Conservation (phyloP, 768 basidiomycete genomes). For the Cubamyces sp. region DNA sequence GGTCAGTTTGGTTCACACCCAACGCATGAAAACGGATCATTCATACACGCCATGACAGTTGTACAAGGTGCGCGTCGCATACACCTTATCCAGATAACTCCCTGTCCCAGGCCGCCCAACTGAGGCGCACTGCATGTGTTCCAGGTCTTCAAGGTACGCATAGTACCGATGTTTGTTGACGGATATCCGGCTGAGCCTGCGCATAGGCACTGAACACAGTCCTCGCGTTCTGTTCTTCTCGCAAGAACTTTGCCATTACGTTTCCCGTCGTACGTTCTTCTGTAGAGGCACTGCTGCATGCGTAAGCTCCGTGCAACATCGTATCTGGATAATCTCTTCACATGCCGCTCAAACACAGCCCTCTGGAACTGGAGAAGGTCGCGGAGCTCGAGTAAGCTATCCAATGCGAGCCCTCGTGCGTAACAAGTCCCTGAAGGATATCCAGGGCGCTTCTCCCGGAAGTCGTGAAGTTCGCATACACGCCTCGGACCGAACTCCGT, state of each 20-base stretch:
- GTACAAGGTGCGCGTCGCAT: constrained; percentile 53
- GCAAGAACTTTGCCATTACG: constrained; percentile 79
- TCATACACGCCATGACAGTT: constrained; percentile 37
- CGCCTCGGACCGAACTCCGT: constrained; percentile 62
- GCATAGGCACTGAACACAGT: constrained; percentile 85
- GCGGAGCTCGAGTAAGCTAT: constrained; percentile 77
- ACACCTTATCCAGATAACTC: neutral
- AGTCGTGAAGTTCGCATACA: constrained; percentile 81
- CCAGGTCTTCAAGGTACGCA: constrained; percentile 50
- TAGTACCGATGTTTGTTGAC: neutral
- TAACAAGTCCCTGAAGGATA: neutral
- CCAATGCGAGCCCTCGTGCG: neutral
- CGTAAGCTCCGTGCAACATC: constrained; percentile 46
- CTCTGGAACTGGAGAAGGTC: constrained; percentile 75
- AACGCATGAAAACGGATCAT: neutral
- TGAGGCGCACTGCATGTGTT: constrained; percentile 25
- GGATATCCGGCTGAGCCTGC: neutral
- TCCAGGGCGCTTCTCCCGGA: constrained; percentile 79
- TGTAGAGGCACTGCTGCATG: constrained; percentile 79
- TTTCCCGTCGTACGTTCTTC: constrained; percentile 75
- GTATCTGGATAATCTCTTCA: neutral
- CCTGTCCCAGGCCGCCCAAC: neutral
- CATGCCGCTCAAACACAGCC: constrained; percentile 46
- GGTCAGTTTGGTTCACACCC: constrained; percentile 15
- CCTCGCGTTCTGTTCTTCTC: constrained; percentile 81